Conservation (phyloP, 1,139 yeast genomes). For the Blastobotrys proliferans region DNA sequence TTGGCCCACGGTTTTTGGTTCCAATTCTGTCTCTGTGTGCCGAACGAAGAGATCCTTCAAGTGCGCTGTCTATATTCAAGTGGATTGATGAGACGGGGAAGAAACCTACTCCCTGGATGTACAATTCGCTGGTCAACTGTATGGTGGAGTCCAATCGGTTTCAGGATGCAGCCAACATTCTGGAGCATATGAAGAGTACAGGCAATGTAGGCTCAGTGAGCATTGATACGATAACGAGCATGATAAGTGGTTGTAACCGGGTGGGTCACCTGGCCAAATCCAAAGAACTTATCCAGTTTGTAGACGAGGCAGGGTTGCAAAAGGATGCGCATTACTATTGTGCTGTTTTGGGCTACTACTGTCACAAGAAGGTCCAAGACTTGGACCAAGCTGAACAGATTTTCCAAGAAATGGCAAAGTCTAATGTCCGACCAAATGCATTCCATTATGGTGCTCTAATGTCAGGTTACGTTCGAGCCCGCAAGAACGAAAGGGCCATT, state of each 20-base stretch:
- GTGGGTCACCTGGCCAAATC: slow-evolving; percentile 4
- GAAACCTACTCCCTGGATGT: slow-evolving; percentile 27
- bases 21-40: slow-evolving; percentile 33
- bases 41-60: slow-evolving; percentile 27
- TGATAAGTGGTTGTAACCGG: slow-evolving; percentile 24
- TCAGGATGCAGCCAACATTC: slow-evolving; percentile 21
- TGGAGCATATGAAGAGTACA: slow-evolving; percentile 15
- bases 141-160: slow-evolving; percentile 22
- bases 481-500: slow-evolving; percentile 2
- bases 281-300: slow-evolving; percentile 11
- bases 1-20: neutral
- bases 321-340: slow-evolving; percentile 29
- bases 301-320: slow-evolving; percentile 15
- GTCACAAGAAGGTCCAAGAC: slow-evolving; percentile 13
- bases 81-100: slow-evolving; percentile 21
- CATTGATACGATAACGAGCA: slow-evolving; percentile 28
- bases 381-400: slow-evolving; percentile 20
- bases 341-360: slow-evolving; percentile 24
- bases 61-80: slow-evolving; percentile 30
- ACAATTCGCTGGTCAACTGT: slow-evolving; percentile 28
- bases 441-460: slow-evolving; percentile 30
- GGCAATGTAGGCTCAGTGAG: slow-evolving; percentile 8
- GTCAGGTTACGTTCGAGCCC: slow-evolving; percentile 18
- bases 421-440: slow-evolving; percentile 17
- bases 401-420: slow-evolving; percentile 20